Percentiles rank a stretch among this genome's conserved stretches.
phyloP scores from a whole-genome alignment of 1,284 basidiomycete genomes.

The Moesziomyces parantarcticus region DNA sequence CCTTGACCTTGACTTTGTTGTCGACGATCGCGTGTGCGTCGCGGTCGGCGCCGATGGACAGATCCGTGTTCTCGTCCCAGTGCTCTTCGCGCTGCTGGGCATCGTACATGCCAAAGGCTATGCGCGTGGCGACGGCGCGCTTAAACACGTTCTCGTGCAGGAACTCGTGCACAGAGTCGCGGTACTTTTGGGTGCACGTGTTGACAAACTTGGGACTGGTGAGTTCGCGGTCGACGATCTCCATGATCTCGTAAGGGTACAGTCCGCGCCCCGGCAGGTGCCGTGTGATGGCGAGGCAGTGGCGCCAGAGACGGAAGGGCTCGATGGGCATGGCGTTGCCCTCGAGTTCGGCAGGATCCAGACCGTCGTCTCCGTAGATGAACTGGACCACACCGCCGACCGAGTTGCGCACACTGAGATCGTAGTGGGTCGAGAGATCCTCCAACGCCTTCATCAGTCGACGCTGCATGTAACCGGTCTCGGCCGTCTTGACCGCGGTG shows the following conservation, averaged over 20 bases:
- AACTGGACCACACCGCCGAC: constrained; percentile 98
- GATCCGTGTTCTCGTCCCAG: constrained; percentile 81
- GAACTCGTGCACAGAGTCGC: constrained; percentile 81
- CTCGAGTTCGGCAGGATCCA: constrained; percentile 95
- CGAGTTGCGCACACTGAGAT: constrained; percentile 95
- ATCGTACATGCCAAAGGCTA: constrained; percentile 84
- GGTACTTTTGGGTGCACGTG: constrained; percentile 76
- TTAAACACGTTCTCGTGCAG: constrained; percentile 78
- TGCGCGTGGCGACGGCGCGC: constrained; percentile 78
- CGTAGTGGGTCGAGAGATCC: constrained; percentile 96
- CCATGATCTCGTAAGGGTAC: constrained; percentile 86
- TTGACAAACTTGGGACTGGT: constrained; percentile 73
- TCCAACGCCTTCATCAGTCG: constrained; percentile 99
- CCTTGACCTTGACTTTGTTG: constrained; percentile 90
- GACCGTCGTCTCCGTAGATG: constrained; percentile 93
- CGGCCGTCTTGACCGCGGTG: constrained; percentile 99
- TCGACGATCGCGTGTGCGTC: constrained; percentile 75
- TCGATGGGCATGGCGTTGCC: constrained; percentile 85
- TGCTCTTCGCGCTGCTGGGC: constrained; percentile 80
- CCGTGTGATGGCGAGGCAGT: constrained; percentile 78
- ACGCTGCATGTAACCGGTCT: constrained; percentile 99
- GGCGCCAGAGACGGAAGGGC: constrained; percentile 80
- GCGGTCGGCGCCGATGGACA: constrained; percentile 80
- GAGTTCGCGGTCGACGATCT: constrained; percentile 78
- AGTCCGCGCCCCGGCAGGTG: constrained; percentile 73